phyloP scores from a whole-genome alignment of 176 grass and related monocot genomes.

The Phyllostachys edulis region DNA sequence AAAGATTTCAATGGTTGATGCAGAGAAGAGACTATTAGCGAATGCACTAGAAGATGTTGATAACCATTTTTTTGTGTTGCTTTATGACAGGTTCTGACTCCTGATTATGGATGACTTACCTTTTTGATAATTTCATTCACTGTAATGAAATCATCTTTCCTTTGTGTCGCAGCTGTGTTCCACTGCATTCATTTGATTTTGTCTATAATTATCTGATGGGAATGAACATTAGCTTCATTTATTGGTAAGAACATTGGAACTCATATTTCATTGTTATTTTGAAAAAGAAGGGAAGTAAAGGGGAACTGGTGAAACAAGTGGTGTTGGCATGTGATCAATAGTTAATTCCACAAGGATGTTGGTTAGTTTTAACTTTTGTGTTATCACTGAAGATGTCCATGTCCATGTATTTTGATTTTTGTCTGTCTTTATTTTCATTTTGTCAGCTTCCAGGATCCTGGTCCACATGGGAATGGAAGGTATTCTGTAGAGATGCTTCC shows the following conservation, averaged over 20 bases:
- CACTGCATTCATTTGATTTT: conserved; percentile 93
- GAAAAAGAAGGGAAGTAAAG: conserved; percentile 1
- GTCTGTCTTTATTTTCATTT: conserved; percentile 38
- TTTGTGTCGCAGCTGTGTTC: conserved; percentile 77
- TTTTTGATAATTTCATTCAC: conserved; percentile 35
- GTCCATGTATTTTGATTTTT: conserved; percentile 27
- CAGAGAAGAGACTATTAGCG: conserved; percentile 88
- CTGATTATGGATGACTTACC: conserved; percentile 15
- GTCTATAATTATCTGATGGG: conserved; percentile 95
- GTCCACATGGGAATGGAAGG: conserved; percentile 93
- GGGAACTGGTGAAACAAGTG: not conserved
- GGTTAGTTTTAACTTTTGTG: not conserved
- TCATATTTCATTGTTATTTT: conserved; percentile 30
- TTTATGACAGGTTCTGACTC: conserved; percentile 80
- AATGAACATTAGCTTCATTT: conserved; percentile 78
- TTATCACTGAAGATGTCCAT: conserved; percentile 6
- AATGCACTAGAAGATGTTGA: conserved; percentile 81
- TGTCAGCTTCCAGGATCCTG: conserved; percentile 92
- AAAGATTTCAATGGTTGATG: conserved; percentile 97
- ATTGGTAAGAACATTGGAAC: conserved; percentile 64
- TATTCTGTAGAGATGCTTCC: conserved; percentile 78
- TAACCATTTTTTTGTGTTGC: conserved; percentile 94
- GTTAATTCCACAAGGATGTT: not conserved
- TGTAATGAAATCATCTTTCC: conserved; percentile 34
- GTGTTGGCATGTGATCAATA: conserved; percentile 10